Evolutionary conservation across 768 basidiomycete species (phyloP).

Genomic region (Mycena haematopus): DNA sequence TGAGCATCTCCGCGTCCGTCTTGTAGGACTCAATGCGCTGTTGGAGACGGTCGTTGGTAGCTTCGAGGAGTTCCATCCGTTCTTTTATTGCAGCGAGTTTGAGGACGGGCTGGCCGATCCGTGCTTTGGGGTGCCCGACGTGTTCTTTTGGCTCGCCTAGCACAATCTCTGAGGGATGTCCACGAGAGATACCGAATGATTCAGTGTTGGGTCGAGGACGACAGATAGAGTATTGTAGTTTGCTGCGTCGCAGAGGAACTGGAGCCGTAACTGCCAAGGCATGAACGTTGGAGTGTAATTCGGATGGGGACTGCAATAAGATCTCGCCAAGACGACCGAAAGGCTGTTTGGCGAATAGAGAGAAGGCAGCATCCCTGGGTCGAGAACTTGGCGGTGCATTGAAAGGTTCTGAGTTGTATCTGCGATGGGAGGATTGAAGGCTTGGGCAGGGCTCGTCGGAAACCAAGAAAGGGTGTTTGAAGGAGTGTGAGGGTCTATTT

Average conservation of each 20-base stretch:
- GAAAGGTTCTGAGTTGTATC: slow-evolving; percentile 20
- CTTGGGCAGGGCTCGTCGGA: background rate
- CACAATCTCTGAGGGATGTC: slow-evolving; percentile 1
- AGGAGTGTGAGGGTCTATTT: slow-evolving; percentile 12
- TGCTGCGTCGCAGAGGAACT: slow-evolving; percentile 1
- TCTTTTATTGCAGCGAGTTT: slow-evolving; percentile 25
- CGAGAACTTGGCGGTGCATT: background rate
- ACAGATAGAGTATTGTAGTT: slow-evolving; percentile 20
- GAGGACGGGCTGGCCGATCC: slow-evolving; percentile 16
- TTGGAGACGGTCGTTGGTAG: slow-evolving; percentile 33
- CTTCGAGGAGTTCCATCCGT: slow-evolving; percentile 35
- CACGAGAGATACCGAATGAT: background rate
- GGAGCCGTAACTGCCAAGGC: slow-evolving; percentile 4
- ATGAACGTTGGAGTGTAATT: background rate
- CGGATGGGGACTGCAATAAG: background rate
- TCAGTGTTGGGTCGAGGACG: slow-evolving; percentile 20
- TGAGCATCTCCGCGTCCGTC: slow-evolving; percentile 31
- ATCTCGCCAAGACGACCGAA: background rate
- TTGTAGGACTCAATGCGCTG: slow-evolving; percentile 26
- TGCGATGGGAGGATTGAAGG: slow-evolving; percentile 11
- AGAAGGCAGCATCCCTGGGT: background rate
- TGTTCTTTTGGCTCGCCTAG: slow-evolving; percentile 19
- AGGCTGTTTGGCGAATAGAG: background rate
- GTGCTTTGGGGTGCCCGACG: slow-evolving; percentile 18
- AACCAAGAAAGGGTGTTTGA: slow-evolving; percentile 9